Conservation (phyloP, 441 rosid species). For the Gossypium gossypioides region DNA sequence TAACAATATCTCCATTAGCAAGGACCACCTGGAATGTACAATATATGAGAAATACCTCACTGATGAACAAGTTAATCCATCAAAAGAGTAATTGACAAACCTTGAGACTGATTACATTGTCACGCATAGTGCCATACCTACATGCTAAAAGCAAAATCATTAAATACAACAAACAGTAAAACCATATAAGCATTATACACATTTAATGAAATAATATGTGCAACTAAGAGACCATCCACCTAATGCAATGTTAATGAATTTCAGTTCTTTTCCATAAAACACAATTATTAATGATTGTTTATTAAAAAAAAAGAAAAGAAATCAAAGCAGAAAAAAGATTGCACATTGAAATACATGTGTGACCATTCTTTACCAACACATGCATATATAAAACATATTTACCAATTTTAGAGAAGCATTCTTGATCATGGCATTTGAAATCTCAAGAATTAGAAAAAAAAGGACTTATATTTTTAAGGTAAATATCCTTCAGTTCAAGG, state of each 20-base stretch:
- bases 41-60: constrained; percentile 21
- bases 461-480: neutral
- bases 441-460: neutral
- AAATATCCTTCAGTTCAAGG: neutral
- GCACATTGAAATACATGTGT: neutral
- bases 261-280: neutral
- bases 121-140: constrained; percentile 98
- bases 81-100: constrained; percentile 29
- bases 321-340: neutral
- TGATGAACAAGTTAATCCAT: constrained; percentile 13
- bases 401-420: neutral
- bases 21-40: constrained; percentile 60
- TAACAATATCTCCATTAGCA: constrained; percentile 80
- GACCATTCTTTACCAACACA: neutral
- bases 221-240: neutral
- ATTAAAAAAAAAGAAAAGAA: neutral
- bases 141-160: constrained; percentile 41
- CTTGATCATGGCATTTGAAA: neutral
- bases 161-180: constrained; percentile 22
- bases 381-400: neutral
- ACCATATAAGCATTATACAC: neutral
- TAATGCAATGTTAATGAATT: neutral
- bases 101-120: constrained; percentile 89
- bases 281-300: neutral
- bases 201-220: neutral